These are phyloP conservation scores for Cunninghamia lanceolata DNA, from an alignment of 75 land plant genomes.

Conservation along the genomic window DNA sequence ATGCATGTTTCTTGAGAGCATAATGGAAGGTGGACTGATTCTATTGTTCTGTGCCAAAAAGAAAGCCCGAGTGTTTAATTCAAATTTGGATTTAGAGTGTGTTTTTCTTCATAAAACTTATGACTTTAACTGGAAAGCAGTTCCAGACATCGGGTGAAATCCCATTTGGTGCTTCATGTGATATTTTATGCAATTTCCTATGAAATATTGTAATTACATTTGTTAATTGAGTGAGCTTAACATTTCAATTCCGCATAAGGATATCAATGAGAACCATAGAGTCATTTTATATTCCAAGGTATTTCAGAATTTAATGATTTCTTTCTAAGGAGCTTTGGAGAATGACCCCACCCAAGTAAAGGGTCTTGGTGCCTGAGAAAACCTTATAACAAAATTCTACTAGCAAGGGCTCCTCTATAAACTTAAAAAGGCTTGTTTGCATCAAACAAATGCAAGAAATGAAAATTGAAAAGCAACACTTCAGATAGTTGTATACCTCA, in stretches of 20 bases:
- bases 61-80: not conserved
- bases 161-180: not conserved
- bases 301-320: not conserved
- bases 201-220: not conserved
- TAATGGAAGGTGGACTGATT: not conserved
- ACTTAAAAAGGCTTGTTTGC: not conserved
- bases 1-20: not conserved
- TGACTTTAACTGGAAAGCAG: not conserved
- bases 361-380: not conserved
- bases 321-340: not conserved
- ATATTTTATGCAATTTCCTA: not conserved
- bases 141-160: not conserved
- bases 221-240: not conserved
- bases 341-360: not conserved
- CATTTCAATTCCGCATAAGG: not conserved
- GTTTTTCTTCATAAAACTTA: not conserved
- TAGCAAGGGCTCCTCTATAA: not conserved
- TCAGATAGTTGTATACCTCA: conserved; percentile 65
- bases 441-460: not conserved
- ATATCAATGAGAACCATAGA: not conserved
- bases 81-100: not conserved
- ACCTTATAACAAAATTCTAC: not conserved
- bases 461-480: not conserved
- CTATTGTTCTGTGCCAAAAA: not conserved
- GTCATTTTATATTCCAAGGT: not conserved